Evolutionary conservation across 805 yeast genomes (phyloP).

Genomic region (Yamadazyma olivae): DNA sequence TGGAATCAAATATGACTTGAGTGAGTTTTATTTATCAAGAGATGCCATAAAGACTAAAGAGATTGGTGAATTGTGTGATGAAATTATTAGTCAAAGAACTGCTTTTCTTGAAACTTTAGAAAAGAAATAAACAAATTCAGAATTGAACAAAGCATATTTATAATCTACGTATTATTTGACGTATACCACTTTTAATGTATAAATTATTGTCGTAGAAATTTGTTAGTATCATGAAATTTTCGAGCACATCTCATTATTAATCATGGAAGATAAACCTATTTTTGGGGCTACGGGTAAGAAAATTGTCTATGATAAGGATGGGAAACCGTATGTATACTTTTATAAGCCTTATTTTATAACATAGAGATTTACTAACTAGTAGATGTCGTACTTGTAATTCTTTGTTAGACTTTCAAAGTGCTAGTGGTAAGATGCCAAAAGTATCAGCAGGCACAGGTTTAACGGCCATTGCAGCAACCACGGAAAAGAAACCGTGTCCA

Average conservation of each 20-base stretch:
- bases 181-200: too few species aligned
- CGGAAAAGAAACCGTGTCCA: conserved; percentile 51
- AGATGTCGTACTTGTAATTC: conserved; percentile 89
- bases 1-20: conserved; percentile 54
- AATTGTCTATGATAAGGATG: conserved; percentile 80
- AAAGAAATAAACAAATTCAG: too few species aligned
- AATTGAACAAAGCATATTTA: too few species aligned
- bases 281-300: conserved; percentile 62
- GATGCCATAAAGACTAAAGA: conserved; percentile 66
- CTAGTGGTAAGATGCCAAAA: conserved; percentile 23
- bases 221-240: too few species aligned
- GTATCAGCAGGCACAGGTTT: neutral
- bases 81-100: conserved; percentile 21
- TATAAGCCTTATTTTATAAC: too few species aligned
- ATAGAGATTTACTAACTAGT: conserved; percentile 2
- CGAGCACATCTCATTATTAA: neutral
- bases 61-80: conserved; percentile 67
- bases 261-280: conserved; percentile 27
- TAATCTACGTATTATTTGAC: too few species aligned
- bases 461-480: conserved; percentile 37
- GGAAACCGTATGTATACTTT: conserved; percentile 74
- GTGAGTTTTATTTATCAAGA: conserved; percentile 67
- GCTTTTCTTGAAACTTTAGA: too few species aligned
- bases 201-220: too few species aligned
- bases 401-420: conserved; percentile 73